phyloP scores from a whole-genome alignment of 1,284 basidiomycete species.

The Cutaneotrichosporon cavernicola region DNA sequence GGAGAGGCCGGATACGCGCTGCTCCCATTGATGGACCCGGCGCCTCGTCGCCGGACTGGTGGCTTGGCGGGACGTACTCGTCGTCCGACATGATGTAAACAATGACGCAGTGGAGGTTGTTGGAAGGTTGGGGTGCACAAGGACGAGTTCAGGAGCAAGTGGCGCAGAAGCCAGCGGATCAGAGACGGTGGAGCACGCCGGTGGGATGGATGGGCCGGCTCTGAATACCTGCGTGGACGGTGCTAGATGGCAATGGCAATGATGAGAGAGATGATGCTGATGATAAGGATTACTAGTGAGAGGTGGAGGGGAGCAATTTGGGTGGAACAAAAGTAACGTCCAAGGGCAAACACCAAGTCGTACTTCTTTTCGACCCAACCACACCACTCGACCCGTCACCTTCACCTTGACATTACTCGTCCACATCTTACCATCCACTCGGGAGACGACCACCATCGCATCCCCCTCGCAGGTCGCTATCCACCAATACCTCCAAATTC shows the following conservation, averaged over 20 bases:
- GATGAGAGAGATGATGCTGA: not conserved
- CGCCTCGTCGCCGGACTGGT: not conserved
- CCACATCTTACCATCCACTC: slow-evolving; percentile 42
- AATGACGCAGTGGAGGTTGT: slow-evolving; percentile 7
- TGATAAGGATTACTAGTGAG: not conserved
- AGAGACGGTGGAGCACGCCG: not conserved
- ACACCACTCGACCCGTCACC: slow-evolving; percentile 3
- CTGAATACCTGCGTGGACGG: not conserved
- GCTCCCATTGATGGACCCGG: not conserved
- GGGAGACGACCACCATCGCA: not conserved
- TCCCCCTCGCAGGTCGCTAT: slow-evolving; percentile 29
- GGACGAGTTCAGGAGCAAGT: not conserved
- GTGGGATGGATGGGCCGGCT: not conserved
- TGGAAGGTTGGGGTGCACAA: not conserved
- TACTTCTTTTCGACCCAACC: slow-evolving; percentile 9
- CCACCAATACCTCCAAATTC: slow-evolving; percentile 29
- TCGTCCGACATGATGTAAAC: slow-evolving; percentile 15
- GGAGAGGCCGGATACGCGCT: slow-evolving; percentile 59
- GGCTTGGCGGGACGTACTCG: slow-evolving; percentile 9
- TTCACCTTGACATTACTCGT: slow-evolving; percentile 18
- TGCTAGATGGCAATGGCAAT: not conserved
- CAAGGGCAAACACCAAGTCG: not conserved
- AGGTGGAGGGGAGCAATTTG: not conserved
- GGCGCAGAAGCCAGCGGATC: not conserved
- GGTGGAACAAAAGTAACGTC: not conserved